phyloP scores from a whole-genome alignment of 768 basidiomycete species.

The Wakefieldia striispora region DNA sequence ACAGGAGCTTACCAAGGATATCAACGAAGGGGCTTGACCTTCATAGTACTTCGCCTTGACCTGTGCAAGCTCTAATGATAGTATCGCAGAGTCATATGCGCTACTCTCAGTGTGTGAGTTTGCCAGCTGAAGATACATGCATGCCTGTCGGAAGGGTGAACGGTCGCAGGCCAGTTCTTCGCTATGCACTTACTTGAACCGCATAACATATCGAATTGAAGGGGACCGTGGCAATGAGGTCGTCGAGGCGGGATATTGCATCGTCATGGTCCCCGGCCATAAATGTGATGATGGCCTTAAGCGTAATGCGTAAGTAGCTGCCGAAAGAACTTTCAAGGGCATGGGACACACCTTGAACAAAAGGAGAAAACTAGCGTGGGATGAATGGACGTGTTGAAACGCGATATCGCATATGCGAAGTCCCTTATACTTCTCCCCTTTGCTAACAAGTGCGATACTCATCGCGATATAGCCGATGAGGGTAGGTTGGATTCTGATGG shows the following conservation, averaged over 20 bases:
- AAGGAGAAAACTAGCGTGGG: not conserved
- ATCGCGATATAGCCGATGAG: no score
- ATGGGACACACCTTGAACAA: not conserved
- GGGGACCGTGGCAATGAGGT: not conserved
- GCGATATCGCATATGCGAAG: slow-evolving; percentile 1
- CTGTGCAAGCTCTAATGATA: not conserved
- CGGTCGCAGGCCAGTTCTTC: no score
- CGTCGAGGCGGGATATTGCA: slow-evolving; percentile 4
- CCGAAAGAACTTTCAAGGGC: not conserved
- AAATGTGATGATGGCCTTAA: slow-evolving; percentile 5
- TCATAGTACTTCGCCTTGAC: not conserved
- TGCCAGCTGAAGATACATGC: not conserved
- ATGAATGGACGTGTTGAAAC: not conserved
- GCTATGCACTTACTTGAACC: not conserved
- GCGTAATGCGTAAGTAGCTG: not conserved
- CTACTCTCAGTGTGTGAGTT: not conserved
- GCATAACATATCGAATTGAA: not conserved
- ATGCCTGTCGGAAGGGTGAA: not conserved
- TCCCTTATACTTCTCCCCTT: not conserved
- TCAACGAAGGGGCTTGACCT: not conserved
- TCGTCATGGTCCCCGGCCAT: slow-evolving; percentile 2
- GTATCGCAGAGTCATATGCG: not conserved
- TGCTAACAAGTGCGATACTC: not conserved
- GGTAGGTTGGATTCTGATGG: no score
- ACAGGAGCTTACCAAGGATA: not conserved